Conservation (phyloP, 257 asterid genomes). For the Echites panduratus region DNA sequence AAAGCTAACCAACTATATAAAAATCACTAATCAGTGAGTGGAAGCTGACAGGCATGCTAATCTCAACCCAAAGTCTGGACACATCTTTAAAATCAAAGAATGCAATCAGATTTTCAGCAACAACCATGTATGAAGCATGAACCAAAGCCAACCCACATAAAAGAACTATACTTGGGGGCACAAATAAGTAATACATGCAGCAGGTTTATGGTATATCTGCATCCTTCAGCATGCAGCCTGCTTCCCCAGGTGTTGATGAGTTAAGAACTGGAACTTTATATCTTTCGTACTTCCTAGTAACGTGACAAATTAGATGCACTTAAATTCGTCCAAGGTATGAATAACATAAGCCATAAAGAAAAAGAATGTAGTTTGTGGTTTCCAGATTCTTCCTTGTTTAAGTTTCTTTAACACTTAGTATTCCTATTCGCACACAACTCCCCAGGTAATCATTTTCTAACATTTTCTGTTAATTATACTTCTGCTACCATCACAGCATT, state of each 20-base stretch:
- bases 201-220: not conserved
- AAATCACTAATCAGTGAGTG: not conserved
- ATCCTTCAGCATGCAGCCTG: not conserved
- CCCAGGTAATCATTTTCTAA: not conserved
- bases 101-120: not conserved
- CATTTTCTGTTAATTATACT: not conserved
- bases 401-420: not conserved
- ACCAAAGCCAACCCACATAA: not conserved
- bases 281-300: not conserved
- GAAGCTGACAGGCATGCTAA: not conserved
- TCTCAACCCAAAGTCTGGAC: not conserved
- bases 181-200: no score
- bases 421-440: conserved; percentile 1
- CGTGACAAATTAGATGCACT: not conserved
- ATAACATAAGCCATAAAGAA: not conserved
- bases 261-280: not conserved
- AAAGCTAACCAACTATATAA: not conserved
- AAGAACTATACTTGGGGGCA: not conserved
- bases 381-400: not conserved
- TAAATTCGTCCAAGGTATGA: not conserved
- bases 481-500: not conserved
- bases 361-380: not conserved
- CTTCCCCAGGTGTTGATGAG: not conserved
- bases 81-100: not conserved
- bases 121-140: not conserved